These are phyloP conservation scores for Flaveria bidentis DNA, from an alignment of 129 eudicot genomes.

Conservation along the genomic window DNA sequence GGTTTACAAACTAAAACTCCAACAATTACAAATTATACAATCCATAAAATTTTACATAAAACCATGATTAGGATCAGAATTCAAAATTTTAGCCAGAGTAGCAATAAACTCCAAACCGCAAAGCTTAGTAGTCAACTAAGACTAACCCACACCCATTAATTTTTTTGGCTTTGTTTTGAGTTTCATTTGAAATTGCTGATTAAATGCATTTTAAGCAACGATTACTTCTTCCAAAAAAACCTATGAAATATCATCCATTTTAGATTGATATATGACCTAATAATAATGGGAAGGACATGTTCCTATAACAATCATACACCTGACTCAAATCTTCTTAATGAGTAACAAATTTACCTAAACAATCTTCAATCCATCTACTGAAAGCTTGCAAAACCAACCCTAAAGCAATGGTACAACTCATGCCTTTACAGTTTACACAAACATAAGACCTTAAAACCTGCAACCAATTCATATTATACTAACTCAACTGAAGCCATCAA, in stretches of 20 bases:
- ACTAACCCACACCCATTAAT: neutral
- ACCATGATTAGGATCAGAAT: neutral
- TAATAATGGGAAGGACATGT: neutral
- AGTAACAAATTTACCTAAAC: neutral
- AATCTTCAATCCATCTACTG: neutral
- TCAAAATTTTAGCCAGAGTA: neutral
- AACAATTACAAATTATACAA: too few species aligned
- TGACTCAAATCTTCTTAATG: neutral
- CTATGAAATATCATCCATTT: neutral
- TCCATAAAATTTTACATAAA: too few species aligned
- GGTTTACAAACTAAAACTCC: too few species aligned
- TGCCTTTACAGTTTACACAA: too few species aligned
- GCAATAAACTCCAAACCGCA: constrained; percentile 2
- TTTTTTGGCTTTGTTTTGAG: too few species aligned
- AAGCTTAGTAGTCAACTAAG: constrained; percentile 2
- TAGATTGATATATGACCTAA: neutral
- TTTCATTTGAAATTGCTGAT: too few species aligned
- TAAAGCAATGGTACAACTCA: too few species aligned
- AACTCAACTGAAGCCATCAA: too few species aligned
- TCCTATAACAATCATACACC: neutral
- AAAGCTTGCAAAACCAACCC: neutral
- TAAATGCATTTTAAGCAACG: too few species aligned
- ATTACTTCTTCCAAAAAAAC: neutral
- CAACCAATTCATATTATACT: neutral
- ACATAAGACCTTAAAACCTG: neutral